These are phyloP conservation scores for Eragrostis tef DNA, from an alignment of 202 grass and related monocot species.

Conservation along the genomic window DNA sequence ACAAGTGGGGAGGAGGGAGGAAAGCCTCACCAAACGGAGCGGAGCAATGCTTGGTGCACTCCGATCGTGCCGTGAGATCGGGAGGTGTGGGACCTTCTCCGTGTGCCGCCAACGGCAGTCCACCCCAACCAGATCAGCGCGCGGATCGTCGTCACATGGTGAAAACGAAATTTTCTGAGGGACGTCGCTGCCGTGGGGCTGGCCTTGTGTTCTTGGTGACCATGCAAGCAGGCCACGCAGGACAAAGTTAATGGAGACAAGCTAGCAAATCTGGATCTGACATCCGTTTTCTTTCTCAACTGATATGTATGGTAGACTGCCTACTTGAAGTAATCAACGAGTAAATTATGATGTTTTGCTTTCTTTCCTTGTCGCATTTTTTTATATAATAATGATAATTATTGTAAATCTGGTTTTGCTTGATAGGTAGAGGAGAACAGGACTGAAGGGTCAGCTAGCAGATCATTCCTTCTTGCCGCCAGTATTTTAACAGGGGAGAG, in stretches of 20 bases:
- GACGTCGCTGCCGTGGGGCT: not conserved
- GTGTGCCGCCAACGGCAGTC: not conserved
- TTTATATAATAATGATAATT: not conserved
- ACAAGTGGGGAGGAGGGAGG: too few relatives aligned
- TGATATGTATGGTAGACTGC: not conserved
- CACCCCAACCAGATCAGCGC: not conserved
- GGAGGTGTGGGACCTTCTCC: too few relatives aligned
- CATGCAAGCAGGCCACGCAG: not conserved
- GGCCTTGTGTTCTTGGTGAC: not conserved
- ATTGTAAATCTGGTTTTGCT: not conserved
- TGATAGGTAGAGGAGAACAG: not conserved
- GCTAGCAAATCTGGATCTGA: not conserved
- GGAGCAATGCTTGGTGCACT: too few relatives aligned
- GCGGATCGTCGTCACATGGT: slow-evolving; percentile 1
- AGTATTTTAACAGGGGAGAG: not conserved
- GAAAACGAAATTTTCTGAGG: not conserved
- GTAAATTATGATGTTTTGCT: not conserved
- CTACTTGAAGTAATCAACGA: not conserved
- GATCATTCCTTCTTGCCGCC: not conserved
- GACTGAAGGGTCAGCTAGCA: not conserved
- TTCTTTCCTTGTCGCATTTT: not conserved
- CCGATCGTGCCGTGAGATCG: too few relatives aligned
- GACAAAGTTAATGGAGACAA: not conserved
- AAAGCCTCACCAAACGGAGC: too few relatives aligned
- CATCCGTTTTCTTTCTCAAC: not conserved